Evolutionary conservation across 2,329 filamentous ascomycete genomes (phyloP).

Genomic region (Hypoxylon sp.): DNA sequence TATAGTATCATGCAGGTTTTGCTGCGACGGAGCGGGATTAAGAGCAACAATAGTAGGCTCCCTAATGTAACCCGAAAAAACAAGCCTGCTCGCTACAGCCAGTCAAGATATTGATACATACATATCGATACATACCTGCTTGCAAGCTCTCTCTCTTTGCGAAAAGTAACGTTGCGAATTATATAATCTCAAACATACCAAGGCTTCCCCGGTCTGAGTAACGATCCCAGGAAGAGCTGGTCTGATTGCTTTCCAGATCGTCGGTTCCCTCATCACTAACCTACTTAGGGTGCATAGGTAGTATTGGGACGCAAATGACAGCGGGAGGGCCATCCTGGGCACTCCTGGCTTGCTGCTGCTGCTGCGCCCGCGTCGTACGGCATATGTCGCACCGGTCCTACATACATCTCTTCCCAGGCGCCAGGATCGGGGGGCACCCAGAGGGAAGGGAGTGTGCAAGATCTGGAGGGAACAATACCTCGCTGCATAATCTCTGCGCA

Average conservation of each 20-base stretch:
- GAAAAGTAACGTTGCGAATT: slow-evolving; percentile 26
- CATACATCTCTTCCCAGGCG: slow-evolving; percentile 42
- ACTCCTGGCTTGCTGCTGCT: slow-evolving; percentile 40
- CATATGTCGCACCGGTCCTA: slow-evolving; percentile 41
- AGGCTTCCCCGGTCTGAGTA: slow-evolving; percentile 13
- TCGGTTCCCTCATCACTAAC: slow-evolving; percentile 30
- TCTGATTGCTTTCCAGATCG: slow-evolving; percentile 12
- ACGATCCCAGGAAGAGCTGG: slow-evolving; percentile 13
- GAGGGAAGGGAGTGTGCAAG: slow-evolving; percentile 43
- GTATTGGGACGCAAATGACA: slow-evolving; percentile 25
- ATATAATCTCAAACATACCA: slow-evolving; percentile 10
- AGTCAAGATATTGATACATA: too few relatives aligned
- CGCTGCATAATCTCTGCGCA: slow-evolving; percentile 48
- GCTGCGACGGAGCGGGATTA: too few relatives aligned
- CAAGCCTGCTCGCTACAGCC: too few relatives aligned
- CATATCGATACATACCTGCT: too few relatives aligned
- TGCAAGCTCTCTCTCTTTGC: too few relatives aligned
- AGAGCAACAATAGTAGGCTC: too few relatives aligned
- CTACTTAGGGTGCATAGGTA: not conserved
- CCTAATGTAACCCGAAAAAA: too few relatives aligned
- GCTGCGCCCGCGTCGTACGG: slow-evolving; percentile 40
- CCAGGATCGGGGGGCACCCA: slow-evolving; percentile 39
- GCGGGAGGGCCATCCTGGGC: slow-evolving; percentile 28
- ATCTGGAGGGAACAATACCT: slow-evolving; percentile 44
- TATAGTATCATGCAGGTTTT: slow-evolving; percentile 18